phyloP scores from a whole-genome alignment of 2,329 filamentous ascomycete genomes.

The Colletotrichum abscissum region DNA sequence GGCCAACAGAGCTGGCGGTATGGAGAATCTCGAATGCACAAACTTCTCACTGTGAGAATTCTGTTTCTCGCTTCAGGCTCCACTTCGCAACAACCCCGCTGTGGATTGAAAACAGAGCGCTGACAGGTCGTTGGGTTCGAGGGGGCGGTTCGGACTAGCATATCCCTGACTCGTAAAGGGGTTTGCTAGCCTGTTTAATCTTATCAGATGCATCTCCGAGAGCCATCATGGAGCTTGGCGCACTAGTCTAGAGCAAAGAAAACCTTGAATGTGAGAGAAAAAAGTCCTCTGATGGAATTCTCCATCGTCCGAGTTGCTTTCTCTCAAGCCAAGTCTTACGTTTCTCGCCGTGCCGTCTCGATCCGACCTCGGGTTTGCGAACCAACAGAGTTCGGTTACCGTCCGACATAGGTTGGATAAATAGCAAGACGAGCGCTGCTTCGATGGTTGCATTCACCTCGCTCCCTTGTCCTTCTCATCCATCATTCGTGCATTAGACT shows the following conservation, averaged over 20 bases:
- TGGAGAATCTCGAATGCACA: not conserved
- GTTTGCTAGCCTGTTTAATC: constrained; percentile 15
- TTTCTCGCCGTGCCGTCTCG: constrained; percentile 8
- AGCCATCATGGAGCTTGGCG: constrained; percentile 18
- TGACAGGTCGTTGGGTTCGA: not conserved
- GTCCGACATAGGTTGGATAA: not conserved
- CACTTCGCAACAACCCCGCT: constrained; percentile 27
- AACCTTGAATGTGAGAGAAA: constrained; percentile 2
- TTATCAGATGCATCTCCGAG: constrained; percentile 33
- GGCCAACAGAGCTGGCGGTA: not conserved
- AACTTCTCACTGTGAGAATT: not conserved
- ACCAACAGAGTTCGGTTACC: not conserved
- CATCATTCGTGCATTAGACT: not conserved
- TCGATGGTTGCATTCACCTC: not conserved
- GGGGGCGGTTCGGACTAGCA: not conserved
- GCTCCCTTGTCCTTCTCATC: not conserved
- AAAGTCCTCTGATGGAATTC: constrained; percentile 8
- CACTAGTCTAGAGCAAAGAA: constrained; percentile 1
- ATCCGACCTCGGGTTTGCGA: constrained; percentile 9
- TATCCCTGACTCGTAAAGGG: constrained; percentile 21
- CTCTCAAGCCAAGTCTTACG: not conserved
- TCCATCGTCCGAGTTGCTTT: not conserved
- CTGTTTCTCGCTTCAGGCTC: constrained; percentile 10
- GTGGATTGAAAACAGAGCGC: constrained; percentile 4
- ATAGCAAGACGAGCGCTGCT: not conserved